Conservation (phyloP, 805 yeast genomes). For the Candida odintsovae region DNA sequence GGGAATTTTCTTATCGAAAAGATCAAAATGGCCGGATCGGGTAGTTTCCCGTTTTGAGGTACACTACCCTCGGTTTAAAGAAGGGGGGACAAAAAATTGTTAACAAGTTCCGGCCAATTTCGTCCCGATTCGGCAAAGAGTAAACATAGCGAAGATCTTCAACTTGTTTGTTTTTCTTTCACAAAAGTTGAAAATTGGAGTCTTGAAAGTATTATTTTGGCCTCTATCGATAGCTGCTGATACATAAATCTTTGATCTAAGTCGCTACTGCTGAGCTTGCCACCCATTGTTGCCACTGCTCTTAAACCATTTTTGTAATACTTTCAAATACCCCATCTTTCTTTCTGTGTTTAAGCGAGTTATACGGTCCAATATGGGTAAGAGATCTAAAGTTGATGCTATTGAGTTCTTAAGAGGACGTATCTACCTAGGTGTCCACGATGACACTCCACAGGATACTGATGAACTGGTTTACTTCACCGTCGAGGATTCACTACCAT, state of each 20-base stretch:
- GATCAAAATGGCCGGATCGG: not conserved
- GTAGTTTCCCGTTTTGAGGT: not conserved
- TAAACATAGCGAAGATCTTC: slow-evolving; percentile 7
- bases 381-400: slow-evolving; percentile 50
- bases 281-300: not conserved
- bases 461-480: slow-evolving; percentile 78
- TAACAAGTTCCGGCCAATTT: not conserved
- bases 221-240: too few relatives aligned
- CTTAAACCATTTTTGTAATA: too few relatives aligned
- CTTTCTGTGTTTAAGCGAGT: not conserved
- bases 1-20: not conserved
- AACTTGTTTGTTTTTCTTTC: not conserved
- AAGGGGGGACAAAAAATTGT: too few relatives aligned
- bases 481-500: slow-evolving; percentile 86
- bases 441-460: slow-evolving; percentile 71
- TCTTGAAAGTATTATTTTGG: not conserved
- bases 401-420: slow-evolving; percentile 39
- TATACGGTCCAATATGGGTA: slow-evolving; percentile 37
- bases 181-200: not conserved
- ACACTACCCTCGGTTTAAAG: too few relatives aligned
- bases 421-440: slow-evolving; percentile 87
- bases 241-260: too few relatives aligned
- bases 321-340: not conserved
- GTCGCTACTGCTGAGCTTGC: not conserved
- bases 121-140: slow-evolving; percentile 6